Conservation (phyloP, 805 yeast genomes). For the Candida takata region DNA sequence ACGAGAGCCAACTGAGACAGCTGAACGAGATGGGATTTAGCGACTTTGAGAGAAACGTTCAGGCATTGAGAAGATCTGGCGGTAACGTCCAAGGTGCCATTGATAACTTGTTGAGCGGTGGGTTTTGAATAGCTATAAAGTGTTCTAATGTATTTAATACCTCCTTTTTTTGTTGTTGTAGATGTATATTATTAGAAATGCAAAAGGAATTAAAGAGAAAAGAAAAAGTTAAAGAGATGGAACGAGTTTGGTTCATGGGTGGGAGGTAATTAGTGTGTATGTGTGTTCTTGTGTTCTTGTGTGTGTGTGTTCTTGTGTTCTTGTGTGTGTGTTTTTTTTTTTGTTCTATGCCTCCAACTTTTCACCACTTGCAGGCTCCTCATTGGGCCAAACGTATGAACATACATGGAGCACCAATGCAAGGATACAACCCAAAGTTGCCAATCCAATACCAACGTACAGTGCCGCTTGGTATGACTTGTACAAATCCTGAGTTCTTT, state of each 20-base stretch:
- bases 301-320: too few species aligned
- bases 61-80: conserved; percentile 89
- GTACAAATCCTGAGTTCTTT: conserved; percentile 23
- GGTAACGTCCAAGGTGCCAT: conserved; percentile 97
- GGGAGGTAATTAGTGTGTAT: too few species aligned
- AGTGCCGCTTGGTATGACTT: conserved; percentile 49
- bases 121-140: neutral
- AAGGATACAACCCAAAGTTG: conserved; percentile 35
- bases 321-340: too few species aligned
- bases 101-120: conserved; percentile 69
- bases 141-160: too few species aligned
- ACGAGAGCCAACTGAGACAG: conserved; percentile 64
- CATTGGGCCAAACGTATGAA: conserved; percentile 8
- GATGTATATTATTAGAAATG: too few species aligned
- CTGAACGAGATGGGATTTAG: conserved; percentile 80
- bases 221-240: too few species aligned
- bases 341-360: too few species aligned
- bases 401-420: conserved; percentile 6
- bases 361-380: neutral
- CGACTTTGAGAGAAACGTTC: conserved; percentile 87
- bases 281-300: too few species aligned
- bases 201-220: too few species aligned
- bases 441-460: conserved; percentile 56
- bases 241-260: too few species aligned
- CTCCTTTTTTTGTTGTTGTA: too few species aligned